Base-by-base conservation (phyloP, 2,329 filamentous ascomycete genomes). In the Aspergillus aculeatinus region DNA sequence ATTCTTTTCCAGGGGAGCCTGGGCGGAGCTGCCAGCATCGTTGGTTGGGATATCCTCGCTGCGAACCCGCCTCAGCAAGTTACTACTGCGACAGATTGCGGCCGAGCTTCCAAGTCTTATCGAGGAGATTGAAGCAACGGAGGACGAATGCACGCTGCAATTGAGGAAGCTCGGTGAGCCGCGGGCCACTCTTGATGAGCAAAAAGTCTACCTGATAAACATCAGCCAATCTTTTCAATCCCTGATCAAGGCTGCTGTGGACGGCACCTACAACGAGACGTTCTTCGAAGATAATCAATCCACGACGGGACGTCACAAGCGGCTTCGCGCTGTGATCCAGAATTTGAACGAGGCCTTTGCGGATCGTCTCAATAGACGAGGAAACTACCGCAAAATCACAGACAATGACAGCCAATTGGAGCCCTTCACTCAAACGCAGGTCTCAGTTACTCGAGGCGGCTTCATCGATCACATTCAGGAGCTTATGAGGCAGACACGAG, bases 401-500 rank as follows among this genome's bases (percentile, higher is more conserved):
- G 12, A 51, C 5, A 12, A 42, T 10, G 35, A 6, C 16, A 5
- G 57, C 51, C 31, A 54, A 1, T 3, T 12, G 2, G 21, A 57
- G 11, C 25, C 44, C 25, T 12, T 19, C 16, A 27, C 58, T 6
- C 58, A 57, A 25, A 11, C 9, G 12, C 65, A 67, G 49, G n/a
- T 63, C 14, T 1, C 10, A 5, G 42, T 68, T 16, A 63, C 69
- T 0, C 73, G 77, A 48, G 59, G 70, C 10, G 68, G 78, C 7
- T 81, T 76, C 48, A 69, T 84, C 3, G 48, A 69, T 0, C 75
- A 80, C 62, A 76, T 82, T 3, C 57, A 74, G 47, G 60, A 69
- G 0, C 71, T 79, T 3, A 71, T 85, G 54, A 63, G 70, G 25
- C 74, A 74, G 42, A 80, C 72, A 5, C 77, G 85, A 27, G 83